phyloP scores from a whole-genome alignment of 192 early-diverging fungal genomes.

The Entomortierella chlamydospora region DNA sequence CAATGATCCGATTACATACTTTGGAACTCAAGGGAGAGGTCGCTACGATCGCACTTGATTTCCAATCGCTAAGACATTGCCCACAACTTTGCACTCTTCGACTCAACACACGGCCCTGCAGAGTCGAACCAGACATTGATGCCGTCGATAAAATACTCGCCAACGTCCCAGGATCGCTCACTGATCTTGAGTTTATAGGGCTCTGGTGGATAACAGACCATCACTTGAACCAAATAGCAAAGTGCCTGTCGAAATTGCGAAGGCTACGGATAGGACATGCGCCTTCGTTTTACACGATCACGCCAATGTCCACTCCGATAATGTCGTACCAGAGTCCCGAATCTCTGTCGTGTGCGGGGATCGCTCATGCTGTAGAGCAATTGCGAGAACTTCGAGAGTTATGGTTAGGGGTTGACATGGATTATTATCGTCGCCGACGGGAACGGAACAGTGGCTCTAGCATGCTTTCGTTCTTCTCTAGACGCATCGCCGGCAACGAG shows the following conservation, averaged over 20 bases:
- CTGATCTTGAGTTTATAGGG: constrained; percentile 15
- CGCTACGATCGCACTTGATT: background rate
- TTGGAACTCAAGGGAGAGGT: constrained; percentile 25
- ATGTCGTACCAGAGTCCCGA: background rate
- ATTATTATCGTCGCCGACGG: background rate
- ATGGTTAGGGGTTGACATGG: background rate
- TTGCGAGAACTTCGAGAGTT: constrained; percentile 10
- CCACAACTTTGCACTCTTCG: background rate
- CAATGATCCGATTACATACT: constrained; percentile 3
- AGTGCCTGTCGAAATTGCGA: background rate
- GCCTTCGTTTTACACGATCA: background rate
- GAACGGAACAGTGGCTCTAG: background rate
- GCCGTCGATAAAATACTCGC: background rate
- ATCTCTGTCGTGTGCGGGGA: background rate
- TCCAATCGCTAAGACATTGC: constrained; percentile 4
- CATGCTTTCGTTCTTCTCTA: background rate
- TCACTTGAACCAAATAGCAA: constrained; percentile 1
- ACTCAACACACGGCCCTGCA: constrained; percentile 15
- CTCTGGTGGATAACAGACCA: constrained; percentile 13
- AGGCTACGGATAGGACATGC: constrained; percentile 11
- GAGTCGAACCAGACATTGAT: background rate
- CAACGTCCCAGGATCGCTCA: background rate
- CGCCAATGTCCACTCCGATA: background rate
- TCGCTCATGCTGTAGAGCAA: constrained; percentile 5
- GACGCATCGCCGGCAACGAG: too few species aligned